Base-by-base conservation (phyloP, 1,284 basidiomycete genomes). In the Jaminaea rosea region DNA sequence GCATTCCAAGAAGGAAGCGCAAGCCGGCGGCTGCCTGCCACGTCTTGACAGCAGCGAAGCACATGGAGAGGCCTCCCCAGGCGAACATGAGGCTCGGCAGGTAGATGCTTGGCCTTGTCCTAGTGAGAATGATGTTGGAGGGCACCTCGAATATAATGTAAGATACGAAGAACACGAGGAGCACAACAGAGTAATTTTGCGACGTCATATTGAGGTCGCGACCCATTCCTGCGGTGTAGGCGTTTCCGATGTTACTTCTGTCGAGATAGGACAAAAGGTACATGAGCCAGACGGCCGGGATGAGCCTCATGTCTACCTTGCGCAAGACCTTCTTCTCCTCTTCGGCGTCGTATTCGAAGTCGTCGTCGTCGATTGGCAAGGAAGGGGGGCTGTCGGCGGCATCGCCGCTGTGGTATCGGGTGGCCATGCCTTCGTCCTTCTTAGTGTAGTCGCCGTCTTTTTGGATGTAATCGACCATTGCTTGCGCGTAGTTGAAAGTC, bases 231-330 rank as follows among this genome's bases (percentile, higher is more conserved):
- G 26, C 46, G 1, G 41, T 45, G 8, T 52, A 44, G 21, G 59
- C 59, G 17, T 59, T 56, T 31, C 53, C 57, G 41, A 61, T 58
- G 44, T 50, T 53, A 27, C 27, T 44, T 21, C 59, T 42, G 48
- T 61, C 59, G 17, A 58, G 44, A 44, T 49, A 55, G 26, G 34
- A 45, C 10, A 56, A 42, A 29, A 56, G 44, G 50, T 75, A 75
- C 74, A 74, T 75, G 46, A 73, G 44, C 72, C 72, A 75, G 9
- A 76, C 59, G 55, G 72, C 69, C 2, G 73, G 75, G 17, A 76
- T 23, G 19, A 76, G 49, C 21, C 68, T 66, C 8, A 56, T 34
- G 55, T 76, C 75, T 48, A 77, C 75, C 65, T 76, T 76, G 23
- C 75, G 56, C 1, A 77, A 63, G 26, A 77, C 60, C 1, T 49